Conservation (phyloP, 192 early-diverging fungal species). For the Backusella liffmaniae region DNA sequence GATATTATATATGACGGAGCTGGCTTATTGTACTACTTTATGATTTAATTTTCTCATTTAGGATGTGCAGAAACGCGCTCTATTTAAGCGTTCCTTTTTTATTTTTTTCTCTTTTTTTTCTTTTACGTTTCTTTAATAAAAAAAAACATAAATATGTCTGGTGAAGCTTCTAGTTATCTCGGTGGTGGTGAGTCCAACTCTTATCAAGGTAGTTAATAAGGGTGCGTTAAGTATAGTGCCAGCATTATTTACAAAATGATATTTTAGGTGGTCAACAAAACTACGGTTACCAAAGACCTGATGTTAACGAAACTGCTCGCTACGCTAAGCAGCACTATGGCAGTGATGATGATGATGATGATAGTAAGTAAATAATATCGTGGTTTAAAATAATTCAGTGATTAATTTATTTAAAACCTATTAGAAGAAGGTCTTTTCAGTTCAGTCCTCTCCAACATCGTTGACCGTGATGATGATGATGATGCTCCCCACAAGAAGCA, state of each 20-base stretch:
- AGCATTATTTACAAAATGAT: background rate
- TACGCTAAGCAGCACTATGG: slow-evolving; percentile 5
- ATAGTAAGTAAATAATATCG: background rate
- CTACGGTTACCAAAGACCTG: background rate
- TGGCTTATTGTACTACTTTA: background rate
- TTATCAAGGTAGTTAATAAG: background rate
- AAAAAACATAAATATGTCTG: background rate
- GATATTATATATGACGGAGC: background rate
- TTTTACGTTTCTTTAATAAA: background rate
- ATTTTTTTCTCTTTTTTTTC: background rate
- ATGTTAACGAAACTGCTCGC: background rate
- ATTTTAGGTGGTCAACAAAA: background rate
- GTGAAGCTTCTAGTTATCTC: background rate
- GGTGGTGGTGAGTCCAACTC: background rate
- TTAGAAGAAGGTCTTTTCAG: slow-evolving; percentile 20
- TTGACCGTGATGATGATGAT: slow-evolving; percentile 16
- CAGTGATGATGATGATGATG: background rate
- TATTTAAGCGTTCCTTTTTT: background rate
- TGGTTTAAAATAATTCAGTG: background rate
- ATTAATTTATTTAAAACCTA: background rate
- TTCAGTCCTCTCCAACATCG: slow-evolving; percentile 22
- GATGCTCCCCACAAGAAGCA: slow-evolving; percentile 21
- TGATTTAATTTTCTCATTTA: background rate
- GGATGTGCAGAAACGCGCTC: background rate
- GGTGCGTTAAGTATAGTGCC: background rate